Base-by-base conservation (phyloP, 192 early-diverging fungal species). In the Mortierella alpina region DNA sequence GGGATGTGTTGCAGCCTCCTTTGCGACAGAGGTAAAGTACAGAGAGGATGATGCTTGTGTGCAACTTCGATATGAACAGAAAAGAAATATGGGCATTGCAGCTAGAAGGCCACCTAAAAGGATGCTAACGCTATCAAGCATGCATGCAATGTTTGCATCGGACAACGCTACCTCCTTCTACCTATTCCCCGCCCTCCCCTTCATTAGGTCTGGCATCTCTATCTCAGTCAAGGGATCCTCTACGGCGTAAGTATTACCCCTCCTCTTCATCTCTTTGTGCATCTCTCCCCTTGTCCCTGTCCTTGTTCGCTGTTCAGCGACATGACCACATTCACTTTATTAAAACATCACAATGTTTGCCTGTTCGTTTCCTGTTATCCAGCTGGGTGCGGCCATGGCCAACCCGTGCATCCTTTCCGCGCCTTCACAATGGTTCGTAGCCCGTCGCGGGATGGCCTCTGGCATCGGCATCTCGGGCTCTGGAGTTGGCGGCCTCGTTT, bases 401-500 rank as follows among this genome's bases (percentile, higher is more conserved):
- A 80, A 80, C 52, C 77, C 77, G 3, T 80, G 77, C 47, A 12
- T 87, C 42, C 75, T 93, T 39, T 77, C 87, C 5, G 86, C 93
- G 1, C 86, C 91, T 13, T 57, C 88, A 6, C 92, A 95, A 71
- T 96, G 92, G 91, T 95, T 94, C 70, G 67, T 75, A 42, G 83
- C 80, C 50, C 60, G 84, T 39, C 86, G 92, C 3, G 91, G 90
- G 1, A 64, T 95, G 68, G 95, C 95, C 7, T 87, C 90, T 4
- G 95, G 93, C 5, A 71, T 94, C 39, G 91, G 88, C 2, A 87
- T 93, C 45, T 85, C 93, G 10, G 95, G 93, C 0, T 86, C 90
- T 10, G 93, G 94, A 51, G 20, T 94, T n/a, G 95, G 95, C 48
- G 93, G 94, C 0, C 74, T 95, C 18, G 86, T 86, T 55, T 84